A percentile compares a stretch with the other conserved stretches of the same genome.
These are phyloP conservation scores for Lepiota brunneoincarnata DNA, from an alignment of 768 basidiomycete species.

Conservation along the genomic window DNA sequence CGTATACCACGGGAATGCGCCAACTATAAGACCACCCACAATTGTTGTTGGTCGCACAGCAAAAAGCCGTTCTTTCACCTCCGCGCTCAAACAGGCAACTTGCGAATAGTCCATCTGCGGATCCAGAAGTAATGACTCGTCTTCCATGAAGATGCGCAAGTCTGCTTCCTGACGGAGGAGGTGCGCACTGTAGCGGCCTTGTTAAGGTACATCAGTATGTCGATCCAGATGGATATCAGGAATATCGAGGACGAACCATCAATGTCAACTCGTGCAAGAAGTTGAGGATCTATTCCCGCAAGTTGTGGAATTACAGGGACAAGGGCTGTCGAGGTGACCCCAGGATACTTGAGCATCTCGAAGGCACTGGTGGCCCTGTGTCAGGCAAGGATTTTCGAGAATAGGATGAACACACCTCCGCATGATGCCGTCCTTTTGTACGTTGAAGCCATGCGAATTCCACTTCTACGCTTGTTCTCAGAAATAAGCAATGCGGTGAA, in stretches of 20 bases:
- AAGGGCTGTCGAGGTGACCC: slow-evolving; percentile 44
- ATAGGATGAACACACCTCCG: slow-evolving; percentile 32
- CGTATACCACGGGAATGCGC: not conserved
- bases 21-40: slow-evolving; percentile 33
- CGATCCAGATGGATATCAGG: not conserved
- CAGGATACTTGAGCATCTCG: slow-evolving; percentile 64
- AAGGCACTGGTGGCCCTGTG: slow-evolving; percentile 54
- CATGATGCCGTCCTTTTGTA: slow-evolving; percentile 42
- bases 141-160: slow-evolving; percentile 67
- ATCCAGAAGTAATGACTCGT: slow-evolving; percentile 71
- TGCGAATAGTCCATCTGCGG: slow-evolving; percentile 65
- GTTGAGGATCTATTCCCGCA: slow-evolving; percentile 40
- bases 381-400: not conserved
- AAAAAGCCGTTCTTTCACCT: slow-evolving; percentile 66
- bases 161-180: slow-evolving; percentile 75
- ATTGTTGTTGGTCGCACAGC: slow-evolving; percentile 66
- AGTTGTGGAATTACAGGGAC: slow-evolving; percentile 47
- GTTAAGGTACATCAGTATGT: not conserved
- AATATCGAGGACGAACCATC: slow-evolving; percentile 51
- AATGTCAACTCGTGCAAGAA: slow-evolving; percentile 61
- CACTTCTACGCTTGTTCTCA: slow-evolving; percentile 29
- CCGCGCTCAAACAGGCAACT: slow-evolving; percentile 70
- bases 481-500: not conserved
- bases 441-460: slow-evolving; percentile 34
- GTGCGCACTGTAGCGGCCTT: slow-evolving; percentile 63